Evolutionary conservation across 192 early-diverging fungal genomes (phyloP), one percentile per base, ranked within the genome.

Genomic region (Podila verticillata): DNA sequence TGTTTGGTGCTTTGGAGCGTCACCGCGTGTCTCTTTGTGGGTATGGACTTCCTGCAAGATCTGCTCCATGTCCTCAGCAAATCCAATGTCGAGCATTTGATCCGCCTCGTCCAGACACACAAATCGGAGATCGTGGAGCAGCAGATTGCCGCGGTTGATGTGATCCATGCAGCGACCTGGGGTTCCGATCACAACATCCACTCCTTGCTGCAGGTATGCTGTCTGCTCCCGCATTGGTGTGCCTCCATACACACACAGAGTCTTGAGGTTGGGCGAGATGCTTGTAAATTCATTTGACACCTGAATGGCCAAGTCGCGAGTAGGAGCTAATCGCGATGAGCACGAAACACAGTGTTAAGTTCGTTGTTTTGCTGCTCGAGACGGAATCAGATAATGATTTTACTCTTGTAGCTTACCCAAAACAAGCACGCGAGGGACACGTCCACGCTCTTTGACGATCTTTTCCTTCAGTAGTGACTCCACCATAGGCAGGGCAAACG

Each of bases 281-380:
- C 73, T 70, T 68, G 84, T 87, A 58, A 88, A 95, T 59, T 96
- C 95, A 36, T 94, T 92, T 66, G 91, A 92, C 58, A 96, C 93
- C 83, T 96, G 95, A 44, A 95, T 92, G 15, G 95, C 95, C 58
- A 96, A 88, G 86, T 96, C 95, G 68, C 95, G 91, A 19, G 95
- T 96, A 56, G 95, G 95, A 9, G 92, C 91, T 72, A 91, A 88
- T 65, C 88, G n/a, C 47, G 26, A 8, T 8, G 29, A 36, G 83
- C 68, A 63, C 39, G 19, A 89, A 65, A 60, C 83, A n/a, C 26
- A 47, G 15, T 10, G 29, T 68, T 63, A 56, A 31, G 29, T 48
- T 48, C 5, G 7, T 61, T 59, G 7, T 36, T 62, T n/a, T 62
- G 20, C 20, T 19, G 1, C 35, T n/a, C 20, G 17, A 62, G n/a